Evolutionary conservation across 805 yeast genomes (phyloP), one percentile per base, ranked within the genome.

Genomic region (Starmerella vaccinii): DNA sequence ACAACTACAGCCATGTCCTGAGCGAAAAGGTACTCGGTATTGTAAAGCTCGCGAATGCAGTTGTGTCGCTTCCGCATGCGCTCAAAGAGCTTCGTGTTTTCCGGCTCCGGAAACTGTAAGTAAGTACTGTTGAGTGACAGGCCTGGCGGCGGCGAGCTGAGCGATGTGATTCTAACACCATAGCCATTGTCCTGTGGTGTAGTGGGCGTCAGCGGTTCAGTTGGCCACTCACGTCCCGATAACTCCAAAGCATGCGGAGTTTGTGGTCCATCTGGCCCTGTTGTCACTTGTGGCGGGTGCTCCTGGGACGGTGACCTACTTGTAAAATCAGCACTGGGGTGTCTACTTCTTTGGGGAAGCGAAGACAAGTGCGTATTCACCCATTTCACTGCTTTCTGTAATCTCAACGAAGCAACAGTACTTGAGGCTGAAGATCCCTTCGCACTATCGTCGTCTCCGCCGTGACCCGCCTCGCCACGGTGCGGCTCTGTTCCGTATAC

Each of bases 21-120:
- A 9, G 67, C 61, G 50, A 66, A 70, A n/a, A 57, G 57, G 15
- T 60, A 52, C 50, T 70, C 74, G 12, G 73, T 66, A 18, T 58
- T 58, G 44, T 68, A 63, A 7, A 70, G 60, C 51, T 70, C 74
- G 9, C 66, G 59, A 29, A 68, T 59, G 15, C 65, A 53, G 26
- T 65, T 63, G 50, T 61, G 59, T 30, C 64, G 59, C 13, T 30
- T 34, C 8, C 54, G 33, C 47, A 55, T 46, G 8, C 32, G 44
- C 24, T 45, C 43, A 19, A 50, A 21, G 12, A 30, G 23, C 23
- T 30, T 29, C 24, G 42, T 23, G 23, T 27, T 18, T n/a, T 37
- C 40, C 4, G 6, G 7, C 13, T 34, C 18, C 38, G 22, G 22
- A 22, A 34, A 22, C 22, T 15, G 38, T 6, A 16, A 19, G 22